Conservation (phyloP, 1,284 basidiomycete genomes). For the Cystobasidiaceae sp. region DNA sequence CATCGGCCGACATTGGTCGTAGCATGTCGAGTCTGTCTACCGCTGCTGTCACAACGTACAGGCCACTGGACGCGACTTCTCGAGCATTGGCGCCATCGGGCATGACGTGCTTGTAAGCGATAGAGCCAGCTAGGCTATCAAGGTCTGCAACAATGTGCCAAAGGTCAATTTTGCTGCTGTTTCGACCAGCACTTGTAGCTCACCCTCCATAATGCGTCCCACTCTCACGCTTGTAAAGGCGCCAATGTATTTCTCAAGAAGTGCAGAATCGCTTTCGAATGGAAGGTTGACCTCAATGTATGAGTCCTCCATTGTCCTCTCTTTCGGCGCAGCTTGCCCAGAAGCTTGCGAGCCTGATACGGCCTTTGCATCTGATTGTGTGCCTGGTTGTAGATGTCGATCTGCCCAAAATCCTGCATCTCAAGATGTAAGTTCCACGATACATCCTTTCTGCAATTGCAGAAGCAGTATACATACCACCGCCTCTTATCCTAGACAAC, state of each 20-base stretch:
- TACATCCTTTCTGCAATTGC: neutral
- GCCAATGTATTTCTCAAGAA: constrained; percentile 47
- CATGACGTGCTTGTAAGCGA: constrained; percentile 46
- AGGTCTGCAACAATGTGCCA: constrained; percentile 33
- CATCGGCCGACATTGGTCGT: constrained; percentile 39
- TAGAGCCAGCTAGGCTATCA: constrained; percentile 45
- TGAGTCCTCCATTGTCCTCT: constrained; percentile 43
- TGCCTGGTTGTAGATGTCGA: neutral
- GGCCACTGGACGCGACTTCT: constrained; percentile 39
- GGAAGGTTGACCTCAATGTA: constrained; percentile 45
- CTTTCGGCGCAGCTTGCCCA: neutral
- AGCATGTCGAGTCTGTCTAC: constrained; percentile 45
- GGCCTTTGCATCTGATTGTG: neutral
- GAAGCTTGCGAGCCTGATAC: neutral
- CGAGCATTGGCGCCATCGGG: constrained; percentile 40
- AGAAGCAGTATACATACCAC: neutral
- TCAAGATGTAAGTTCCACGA: neutral
- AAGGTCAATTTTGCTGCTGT: no score
- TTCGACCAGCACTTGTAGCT: no score
- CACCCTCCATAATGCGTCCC: constrained; percentile 47
- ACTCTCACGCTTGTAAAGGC: constrained; percentile 44
- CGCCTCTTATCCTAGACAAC: constrained; percentile 24
- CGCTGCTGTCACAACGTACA: constrained; percentile 49
- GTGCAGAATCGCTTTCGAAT: constrained; percentile 42
- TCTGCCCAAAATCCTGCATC: constrained; percentile 27